Percentiles rank a stretch among this genome's conserved stretches.
phyloP scores from a whole-genome alignment of 78 protist genomes.

The Pirum gemmata region DNA sequence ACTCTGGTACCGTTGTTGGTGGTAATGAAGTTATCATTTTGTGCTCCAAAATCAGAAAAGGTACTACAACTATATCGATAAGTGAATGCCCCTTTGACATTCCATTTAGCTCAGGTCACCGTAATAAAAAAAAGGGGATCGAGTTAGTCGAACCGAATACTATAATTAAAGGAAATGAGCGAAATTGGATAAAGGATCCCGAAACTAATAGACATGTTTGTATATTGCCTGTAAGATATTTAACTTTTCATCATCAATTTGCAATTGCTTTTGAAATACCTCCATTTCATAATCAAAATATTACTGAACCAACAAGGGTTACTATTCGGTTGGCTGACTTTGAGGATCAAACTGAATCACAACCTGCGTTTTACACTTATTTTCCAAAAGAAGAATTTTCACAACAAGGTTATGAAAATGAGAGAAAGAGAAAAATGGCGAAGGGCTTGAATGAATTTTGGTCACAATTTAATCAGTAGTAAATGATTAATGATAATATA shows the following conservation, averaged over 20 bases:
- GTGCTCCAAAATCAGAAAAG: slow-evolving; percentile 50
- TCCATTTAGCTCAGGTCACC: too few species aligned
- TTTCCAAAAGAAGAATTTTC: too few species aligned
- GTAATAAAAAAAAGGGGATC: too few species aligned
- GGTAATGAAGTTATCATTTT: slow-evolving; percentile 35
- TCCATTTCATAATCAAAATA: not conserved
- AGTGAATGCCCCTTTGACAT: too few species aligned
- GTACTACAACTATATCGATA: too few species aligned
- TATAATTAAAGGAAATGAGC: too few species aligned
- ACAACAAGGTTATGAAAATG: too few species aligned
- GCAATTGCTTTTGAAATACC: slow-evolving; percentile 41
- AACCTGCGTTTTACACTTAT: slow-evolving; percentile 23
- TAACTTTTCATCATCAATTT: slow-evolving; percentile 44
- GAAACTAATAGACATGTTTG: slow-evolving; percentile 3
- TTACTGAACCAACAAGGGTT: not conserved
- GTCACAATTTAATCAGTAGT: too few species aligned
- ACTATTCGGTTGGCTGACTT: slow-evolving; percentile 21
- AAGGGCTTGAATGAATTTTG: too few species aligned
- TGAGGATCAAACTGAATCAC: slow-evolving; percentile 34
- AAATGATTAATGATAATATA: too few species aligned
- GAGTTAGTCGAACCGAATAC: too few species aligned
- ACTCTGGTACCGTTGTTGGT: slow-evolving; percentile 25
- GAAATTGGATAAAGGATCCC: slow-evolving; percentile 10
- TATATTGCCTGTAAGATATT: not conserved
- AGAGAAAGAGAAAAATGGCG: too few species aligned